Percentiles rank a stretch among this genome's conserved stretches.
Conservation (phyloP, 2,329 filamentous ascomycete species). For the Boeremia exigua region DNA sequence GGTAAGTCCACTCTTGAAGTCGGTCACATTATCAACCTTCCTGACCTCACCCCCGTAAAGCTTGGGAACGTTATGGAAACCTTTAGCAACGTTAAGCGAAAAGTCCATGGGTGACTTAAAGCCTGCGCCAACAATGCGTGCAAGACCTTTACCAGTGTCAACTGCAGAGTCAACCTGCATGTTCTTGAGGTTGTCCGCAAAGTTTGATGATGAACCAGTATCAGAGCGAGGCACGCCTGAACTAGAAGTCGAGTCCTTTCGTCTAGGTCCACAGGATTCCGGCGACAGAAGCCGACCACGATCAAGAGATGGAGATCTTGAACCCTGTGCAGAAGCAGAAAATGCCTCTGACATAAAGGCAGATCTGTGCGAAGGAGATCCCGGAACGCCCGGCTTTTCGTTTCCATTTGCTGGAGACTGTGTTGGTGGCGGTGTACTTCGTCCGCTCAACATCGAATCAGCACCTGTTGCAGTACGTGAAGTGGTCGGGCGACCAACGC, state of each 20-base stretch:
- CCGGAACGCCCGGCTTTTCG: slow-evolving; percentile 22
- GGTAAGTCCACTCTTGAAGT: slow-evolving; percentile 74
- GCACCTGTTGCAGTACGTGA: slow-evolving; percentile 23
- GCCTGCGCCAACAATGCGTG: slow-evolving; percentile 75
- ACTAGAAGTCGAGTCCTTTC: slow-evolving; percentile 25
- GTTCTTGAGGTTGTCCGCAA: slow-evolving; percentile 23
- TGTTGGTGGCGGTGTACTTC: slow-evolving; percentile 26
- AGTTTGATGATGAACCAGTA: slow-evolving; percentile 27
- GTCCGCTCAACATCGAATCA: slow-evolving; percentile 25
- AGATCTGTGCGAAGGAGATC: slow-evolving; percentile 32
- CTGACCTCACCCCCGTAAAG: slow-evolving; percentile 85
- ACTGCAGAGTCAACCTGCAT: slow-evolving; percentile 62
- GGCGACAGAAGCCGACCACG: slow-evolving; percentile 16
- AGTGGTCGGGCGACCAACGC: slow-evolving; percentile 18
- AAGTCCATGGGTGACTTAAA: slow-evolving; percentile 85
- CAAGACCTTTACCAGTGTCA: slow-evolving; percentile 70
- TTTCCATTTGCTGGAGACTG: slow-evolving; percentile 14
- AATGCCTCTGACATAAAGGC: slow-evolving; percentile 44
- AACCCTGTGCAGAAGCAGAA: slow-evolving; percentile 36
- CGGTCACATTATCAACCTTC: slow-evolving; percentile 79
- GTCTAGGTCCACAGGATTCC: slow-evolving; percentile 15
- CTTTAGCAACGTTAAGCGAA: slow-evolving; percentile 79
- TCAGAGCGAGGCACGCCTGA: slow-evolving; percentile 22
- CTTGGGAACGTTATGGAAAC: slow-evolving; percentile 85
- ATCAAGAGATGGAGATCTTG: slow-evolving; percentile 36